Conservation (phyloP, 306 rosid species). For the Inga laurina region DNA sequence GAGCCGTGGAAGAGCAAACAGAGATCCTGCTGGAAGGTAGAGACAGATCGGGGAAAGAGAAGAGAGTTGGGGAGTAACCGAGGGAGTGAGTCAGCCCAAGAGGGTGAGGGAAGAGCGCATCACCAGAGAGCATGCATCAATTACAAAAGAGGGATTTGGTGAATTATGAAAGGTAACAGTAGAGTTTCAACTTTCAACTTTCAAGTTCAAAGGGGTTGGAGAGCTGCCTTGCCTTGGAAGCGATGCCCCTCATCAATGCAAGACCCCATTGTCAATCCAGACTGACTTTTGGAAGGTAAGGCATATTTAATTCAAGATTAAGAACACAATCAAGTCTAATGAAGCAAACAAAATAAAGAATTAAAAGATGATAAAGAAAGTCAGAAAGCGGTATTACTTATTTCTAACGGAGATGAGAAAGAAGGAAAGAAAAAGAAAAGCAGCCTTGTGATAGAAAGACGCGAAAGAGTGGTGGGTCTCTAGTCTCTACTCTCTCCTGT, state of each 20-base stretch:
- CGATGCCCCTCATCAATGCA: conserved; percentile 60
- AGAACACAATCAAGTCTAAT: neutral
- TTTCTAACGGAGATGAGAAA: neutral
- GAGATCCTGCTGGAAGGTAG: conserved; percentile 47
- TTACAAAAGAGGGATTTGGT: neutral
- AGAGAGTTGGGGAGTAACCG: neutral
- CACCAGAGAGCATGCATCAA: conserved; percentile 31
- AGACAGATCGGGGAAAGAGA: conserved; percentile 62
- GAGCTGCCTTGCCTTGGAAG: conserved; percentile 82
- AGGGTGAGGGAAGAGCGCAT: conserved; percentile 29
- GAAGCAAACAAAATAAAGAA: neutral
- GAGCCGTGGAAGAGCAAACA: conserved; percentile 23
- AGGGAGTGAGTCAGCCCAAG: conserved; percentile 21
- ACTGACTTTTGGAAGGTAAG: conserved; percentile 20
- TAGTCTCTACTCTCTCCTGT: neutral
- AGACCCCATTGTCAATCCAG: conserved; percentile 54
- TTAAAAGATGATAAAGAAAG: conserved; percentile 19
- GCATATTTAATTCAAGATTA: neutral
- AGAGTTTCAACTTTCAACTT: neutral
- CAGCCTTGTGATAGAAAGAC: conserved; percentile 7
- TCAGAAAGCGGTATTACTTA: neutral
- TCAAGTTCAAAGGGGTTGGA: neutral
- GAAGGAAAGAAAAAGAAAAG: neutral
- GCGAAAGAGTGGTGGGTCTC: conserved; percentile 31
- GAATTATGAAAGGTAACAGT: conserved; percentile 1